Evolutionary conservation across 2,329 filamentous ascomycete genomes (phyloP).

Genomic region (Thielaviopsis punctulata): DNA sequence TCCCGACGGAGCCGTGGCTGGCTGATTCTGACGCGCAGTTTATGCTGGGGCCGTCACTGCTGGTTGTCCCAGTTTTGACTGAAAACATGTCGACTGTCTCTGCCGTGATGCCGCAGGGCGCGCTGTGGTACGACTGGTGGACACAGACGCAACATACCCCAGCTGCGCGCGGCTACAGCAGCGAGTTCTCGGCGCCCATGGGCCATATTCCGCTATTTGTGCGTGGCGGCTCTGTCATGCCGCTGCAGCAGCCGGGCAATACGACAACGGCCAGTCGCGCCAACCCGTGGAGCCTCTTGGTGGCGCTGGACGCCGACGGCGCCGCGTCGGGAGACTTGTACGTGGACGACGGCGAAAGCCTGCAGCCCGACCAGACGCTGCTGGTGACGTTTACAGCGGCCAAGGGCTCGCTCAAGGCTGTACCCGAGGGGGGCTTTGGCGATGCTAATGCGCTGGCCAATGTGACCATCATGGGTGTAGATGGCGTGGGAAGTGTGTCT

Average conservation of each 20-base stretch:
- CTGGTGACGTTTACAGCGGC: constrained; percentile 33
- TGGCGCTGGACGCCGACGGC: constrained; percentile 46
- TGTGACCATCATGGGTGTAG: constrained; percentile 44
- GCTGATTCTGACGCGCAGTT: constrained; percentile 32
- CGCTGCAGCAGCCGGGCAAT: constrained; percentile 39
- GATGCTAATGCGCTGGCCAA: constrained; percentile 43
- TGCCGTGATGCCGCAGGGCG: constrained; percentile 29
- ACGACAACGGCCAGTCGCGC: constrained; percentile 47
- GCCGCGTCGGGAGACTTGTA: constrained; percentile 52
- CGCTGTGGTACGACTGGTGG: constrained; percentile 36
- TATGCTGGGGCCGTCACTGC: constrained; percentile 30
- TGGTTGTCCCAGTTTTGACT: constrained; percentile 32
- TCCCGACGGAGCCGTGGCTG: constrained; percentile 33
- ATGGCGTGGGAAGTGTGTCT: constrained; percentile 25
- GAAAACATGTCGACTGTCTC: constrained; percentile 26
- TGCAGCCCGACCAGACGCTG: constrained; percentile 40
- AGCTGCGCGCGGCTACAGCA: constrained; percentile 9
- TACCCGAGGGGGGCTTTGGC: constrained; percentile 31
- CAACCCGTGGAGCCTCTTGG: constrained; percentile 51
- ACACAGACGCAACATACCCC: constrained; percentile 28
- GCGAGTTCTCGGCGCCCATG: constrained; percentile 13
- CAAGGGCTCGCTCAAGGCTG: constrained; percentile 28
- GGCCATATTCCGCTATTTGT: constrained; percentile 48
- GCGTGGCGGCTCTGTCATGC: constrained; percentile 47
- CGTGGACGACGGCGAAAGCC: constrained; percentile 57